Base-by-base conservation (phyloP, 257 asterid species). In the Osmanthus fragrans region DNA sequence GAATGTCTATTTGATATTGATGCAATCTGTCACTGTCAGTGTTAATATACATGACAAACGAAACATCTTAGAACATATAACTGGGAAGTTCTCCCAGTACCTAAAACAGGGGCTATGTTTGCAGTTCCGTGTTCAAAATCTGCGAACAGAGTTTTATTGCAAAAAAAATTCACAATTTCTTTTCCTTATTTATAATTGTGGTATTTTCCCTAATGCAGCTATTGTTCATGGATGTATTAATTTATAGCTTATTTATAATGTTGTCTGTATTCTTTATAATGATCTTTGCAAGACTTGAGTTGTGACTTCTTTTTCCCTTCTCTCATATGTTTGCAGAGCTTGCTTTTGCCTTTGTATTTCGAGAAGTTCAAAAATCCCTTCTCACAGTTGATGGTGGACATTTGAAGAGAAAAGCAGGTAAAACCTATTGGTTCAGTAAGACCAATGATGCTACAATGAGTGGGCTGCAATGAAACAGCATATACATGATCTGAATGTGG, bases 351-450 rank as follows among this genome's bases (percentile, higher is more conserved):
- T 96, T 90, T 89, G 99, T 96, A 72, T 96, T 83, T 81, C 96
- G 98, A 71, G 99, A 96, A 86, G 92, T 88, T 77, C 82, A 79
- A 75, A 83, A 76, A 70, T 79, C 85, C 60, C 51, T 85, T 73
- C 51, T 76, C 78, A 60, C 74, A 39, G 73, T 81, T 73, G 97
- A 88, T 78, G 81, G 83, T 37, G 82, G 87, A 37, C 66, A 76
- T 73, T 79, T 92, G 73, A 93, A 96, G 93, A 90, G 98, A 87
- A 96, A 96, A 87, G 82, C 96, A 81, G 99, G 99, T 93, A 88
- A 27, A 67, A 67, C 74, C 27, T 77, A 67, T 56, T 68, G 54
- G 72, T 58, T 58, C 32, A 21, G 32, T 8, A n/a, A n/a, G 32
- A 21, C 30, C 29, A 3, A 58, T 58, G 67, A 56, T 58, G 30